Percentiles rank a stretch among this genome's conserved stretches.
Evolutionary conservation across 441 rosid species (phyloP).

Genomic region (Adansonia gregorii): DNA sequence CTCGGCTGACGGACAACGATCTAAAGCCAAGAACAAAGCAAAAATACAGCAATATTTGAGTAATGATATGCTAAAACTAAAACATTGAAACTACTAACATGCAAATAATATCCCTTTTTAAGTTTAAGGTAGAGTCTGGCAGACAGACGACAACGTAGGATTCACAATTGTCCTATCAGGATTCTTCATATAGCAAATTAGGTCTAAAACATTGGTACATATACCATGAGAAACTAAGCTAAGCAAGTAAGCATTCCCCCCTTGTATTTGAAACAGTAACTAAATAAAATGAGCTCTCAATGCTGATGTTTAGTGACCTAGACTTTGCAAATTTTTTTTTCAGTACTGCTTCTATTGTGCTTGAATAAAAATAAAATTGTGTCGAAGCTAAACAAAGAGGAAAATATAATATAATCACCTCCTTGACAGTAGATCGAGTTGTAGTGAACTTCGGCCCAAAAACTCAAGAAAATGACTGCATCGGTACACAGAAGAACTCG

Average conservation of each 20-base stretch:
- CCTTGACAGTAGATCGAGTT: slow-evolving; percentile 61
- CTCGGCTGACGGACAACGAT: slow-evolving; percentile 40
- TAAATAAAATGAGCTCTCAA: no score
- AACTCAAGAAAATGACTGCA: slow-evolving; percentile 66
- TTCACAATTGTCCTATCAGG: neutral
- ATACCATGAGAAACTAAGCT: neutral
- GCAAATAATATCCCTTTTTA: neutral
- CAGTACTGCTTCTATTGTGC: neutral
- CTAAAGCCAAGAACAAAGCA: slow-evolving; percentile 36
- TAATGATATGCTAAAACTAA: neutral
- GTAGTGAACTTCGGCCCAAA: slow-evolving; percentile 90
- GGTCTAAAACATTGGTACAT: neutral
- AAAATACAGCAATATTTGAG: neutral
- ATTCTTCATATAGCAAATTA: neutral
- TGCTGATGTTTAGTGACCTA: no score
- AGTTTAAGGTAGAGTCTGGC: neutral
- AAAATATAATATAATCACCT: slow-evolving; percentile 37
- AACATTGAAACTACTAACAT: slow-evolving; percentile 9
- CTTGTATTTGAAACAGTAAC: neutral
- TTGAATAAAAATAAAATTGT: neutral
- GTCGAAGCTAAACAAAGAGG: neutral
- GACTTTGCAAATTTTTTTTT: neutral
- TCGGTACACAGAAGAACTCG: slow-evolving; percentile 19
- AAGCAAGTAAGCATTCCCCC: neutral
- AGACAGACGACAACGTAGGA: neutral